These are phyloP conservation scores for Plantago ovata DNA, from an alignment of 257 asterid genomes.

Conservation along the genomic window DNA sequence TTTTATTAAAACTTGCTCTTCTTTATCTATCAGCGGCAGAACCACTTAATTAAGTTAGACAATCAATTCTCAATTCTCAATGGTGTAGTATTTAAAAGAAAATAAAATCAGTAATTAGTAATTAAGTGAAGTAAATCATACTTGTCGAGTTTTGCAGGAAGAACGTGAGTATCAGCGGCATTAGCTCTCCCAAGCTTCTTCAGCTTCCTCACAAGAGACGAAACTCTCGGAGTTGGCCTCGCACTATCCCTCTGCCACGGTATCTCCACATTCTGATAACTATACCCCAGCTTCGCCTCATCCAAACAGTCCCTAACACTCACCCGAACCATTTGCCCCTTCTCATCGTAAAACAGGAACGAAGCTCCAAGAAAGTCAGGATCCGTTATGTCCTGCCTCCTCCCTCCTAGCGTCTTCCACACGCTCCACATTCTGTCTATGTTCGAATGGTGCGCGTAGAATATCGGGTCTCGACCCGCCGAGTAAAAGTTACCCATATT, in stretches of 20 bases:
- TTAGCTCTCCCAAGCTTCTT: slow-evolving; percentile 46
- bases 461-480: slow-evolving; percentile 73
- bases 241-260: slow-evolving; percentile 44
- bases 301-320: slow-evolving; percentile 64
- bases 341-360: slow-evolving; percentile 69
- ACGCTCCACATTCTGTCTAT: slow-evolving; percentile 68
- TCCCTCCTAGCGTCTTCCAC: slow-evolving; percentile 70
- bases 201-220: slow-evolving; percentile 34
- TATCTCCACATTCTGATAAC: slow-evolving; percentile 43
- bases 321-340: slow-evolving; percentile 70
- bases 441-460: slow-evolving; percentile 74
- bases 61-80: no score
- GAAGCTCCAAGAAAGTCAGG: slow-evolving; percentile 55
- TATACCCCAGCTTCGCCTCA: slow-evolving; percentile 46
- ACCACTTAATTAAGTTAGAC: no score
- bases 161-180: slow-evolving; percentile 37
- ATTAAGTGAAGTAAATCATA: neutral
- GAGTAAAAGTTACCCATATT: slow-evolving; percentile 88
- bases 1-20: no score
- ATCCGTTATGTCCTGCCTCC: slow-evolving; percentile 58
- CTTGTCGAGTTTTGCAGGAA: slow-evolving; percentile 54
- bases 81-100: no score
- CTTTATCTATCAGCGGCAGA: no score
- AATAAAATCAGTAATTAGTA: no score
- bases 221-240: slow-evolving; percentile 51